phyloP scores from a whole-genome alignment of 805 yeast species.

The Candida tammaniensis region DNA sequence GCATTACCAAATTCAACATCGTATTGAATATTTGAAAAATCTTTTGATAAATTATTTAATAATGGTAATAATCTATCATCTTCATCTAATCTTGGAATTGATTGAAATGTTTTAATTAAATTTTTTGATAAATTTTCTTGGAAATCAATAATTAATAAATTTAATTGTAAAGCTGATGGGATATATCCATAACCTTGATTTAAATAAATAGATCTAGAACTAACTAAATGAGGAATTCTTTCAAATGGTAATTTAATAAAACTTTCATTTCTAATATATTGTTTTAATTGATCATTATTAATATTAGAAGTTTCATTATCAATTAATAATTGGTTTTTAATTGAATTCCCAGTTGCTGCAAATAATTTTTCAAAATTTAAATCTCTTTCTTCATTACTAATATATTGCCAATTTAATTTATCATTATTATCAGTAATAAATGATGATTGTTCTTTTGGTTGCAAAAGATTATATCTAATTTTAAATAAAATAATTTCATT shows the following conservation, averaged over 20 bases:
- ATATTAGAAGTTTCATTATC: conserved; percentile 28
- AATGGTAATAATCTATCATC: conserved; percentile 88
- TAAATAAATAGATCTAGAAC: conserved; percentile 67
- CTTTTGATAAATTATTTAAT: conserved; percentile 67
- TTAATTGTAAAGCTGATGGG: conserved; percentile 76
- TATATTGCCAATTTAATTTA: conserved; percentile 71
- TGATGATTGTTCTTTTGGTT: conserved; percentile 61
- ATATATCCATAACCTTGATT: conserved; percentile 75
- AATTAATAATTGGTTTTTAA: conserved; percentile 34
- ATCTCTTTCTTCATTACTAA: conserved; percentile 58
- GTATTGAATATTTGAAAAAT: conserved; percentile 46
- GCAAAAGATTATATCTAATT: conserved; percentile 64
- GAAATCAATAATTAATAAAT: conserved; percentile 69
- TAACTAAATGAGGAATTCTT: conserved; percentile 73
- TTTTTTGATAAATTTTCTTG: conserved; percentile 47
- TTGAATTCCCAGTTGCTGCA: conserved; percentile 50
- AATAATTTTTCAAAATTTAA: conserved; percentile 47
- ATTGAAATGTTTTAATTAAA: conserved; percentile 67
- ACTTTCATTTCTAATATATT: conserved; percentile 54
- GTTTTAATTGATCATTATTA: conserved; percentile 50
- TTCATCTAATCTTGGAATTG: conserved; percentile 83
- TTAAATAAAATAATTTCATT: conserved; percentile 75
- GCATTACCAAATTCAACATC: conserved; percentile 46
- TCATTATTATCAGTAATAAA: conserved; percentile 57
- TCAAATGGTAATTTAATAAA: conserved; percentile 88